Percentiles rank a stretch among this genome's conserved stretches.
Conservation (phyloP, 2,329 filamentous ascomycete species). For the Penicillium sp. region DNA sequence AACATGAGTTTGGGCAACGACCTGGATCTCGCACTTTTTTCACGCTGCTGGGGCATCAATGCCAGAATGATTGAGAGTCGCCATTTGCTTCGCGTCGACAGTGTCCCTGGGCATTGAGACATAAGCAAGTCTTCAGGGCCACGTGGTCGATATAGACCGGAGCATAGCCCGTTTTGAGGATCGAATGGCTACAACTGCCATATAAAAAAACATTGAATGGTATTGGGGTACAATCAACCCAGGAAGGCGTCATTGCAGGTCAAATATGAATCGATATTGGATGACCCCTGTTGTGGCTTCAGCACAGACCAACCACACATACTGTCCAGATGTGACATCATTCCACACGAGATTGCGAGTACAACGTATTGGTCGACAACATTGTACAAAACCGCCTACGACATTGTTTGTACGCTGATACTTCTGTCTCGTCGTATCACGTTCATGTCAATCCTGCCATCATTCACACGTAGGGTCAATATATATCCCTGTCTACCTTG, state of each 20-base stretch:
- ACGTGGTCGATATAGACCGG: neutral
- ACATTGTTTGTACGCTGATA: neutral
- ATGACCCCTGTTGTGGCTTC: neutral
- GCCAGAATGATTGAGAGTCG: no score
- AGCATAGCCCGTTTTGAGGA: no score
- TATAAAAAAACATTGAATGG: neutral
- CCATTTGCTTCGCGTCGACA: no score
- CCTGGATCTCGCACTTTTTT: no score
- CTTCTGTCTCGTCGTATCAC: neutral
- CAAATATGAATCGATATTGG: neutral
- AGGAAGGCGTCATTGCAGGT: neutral
- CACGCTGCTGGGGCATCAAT: no score
- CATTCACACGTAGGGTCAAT: conserved; percentile 2
- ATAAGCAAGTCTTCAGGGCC: neutral
- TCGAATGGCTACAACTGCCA: no score
- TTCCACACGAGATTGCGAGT: neutral
- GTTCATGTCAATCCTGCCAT: neutral
- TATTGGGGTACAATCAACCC: no score
- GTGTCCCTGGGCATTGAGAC: no score
- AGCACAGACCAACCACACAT: neutral
- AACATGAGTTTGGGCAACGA: neutral
- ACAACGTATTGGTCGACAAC: neutral
- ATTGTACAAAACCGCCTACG: no score
- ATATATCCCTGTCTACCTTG: neutral
- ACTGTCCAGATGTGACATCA: neutral